phyloP scores from a whole-genome alignment of 768 basidiomycete species.

The Leucocoprinus birnbaumii region DNA sequence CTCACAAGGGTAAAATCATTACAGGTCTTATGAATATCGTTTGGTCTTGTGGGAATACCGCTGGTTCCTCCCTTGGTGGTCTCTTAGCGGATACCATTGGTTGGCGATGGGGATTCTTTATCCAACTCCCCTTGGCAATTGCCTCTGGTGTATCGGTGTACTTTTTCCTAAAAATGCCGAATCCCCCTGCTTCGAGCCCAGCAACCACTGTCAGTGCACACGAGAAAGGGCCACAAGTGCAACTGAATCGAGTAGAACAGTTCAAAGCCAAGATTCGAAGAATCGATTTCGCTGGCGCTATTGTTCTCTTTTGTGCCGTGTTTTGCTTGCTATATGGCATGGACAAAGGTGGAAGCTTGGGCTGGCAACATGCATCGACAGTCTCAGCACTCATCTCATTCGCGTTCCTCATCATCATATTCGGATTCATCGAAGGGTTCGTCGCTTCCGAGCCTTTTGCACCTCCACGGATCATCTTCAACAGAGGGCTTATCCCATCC shows the following conservation, averaged over 20 bases:
- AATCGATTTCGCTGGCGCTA: slow-evolving; percentile 60
- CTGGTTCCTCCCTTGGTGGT: slow-evolving; percentile 64
- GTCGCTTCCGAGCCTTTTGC: slow-evolving; percentile 57
- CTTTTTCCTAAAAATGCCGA: slow-evolving; percentile 51
- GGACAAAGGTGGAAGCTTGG: slow-evolving; percentile 49
- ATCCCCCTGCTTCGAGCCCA: slow-evolving; percentile 22
- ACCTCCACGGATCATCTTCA: slow-evolving; percentile 49
- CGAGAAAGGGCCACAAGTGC: not conserved
- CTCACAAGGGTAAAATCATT: not conserved
- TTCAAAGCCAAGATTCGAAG: slow-evolving; percentile 51
- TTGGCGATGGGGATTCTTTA: slow-evolving; percentile 67
- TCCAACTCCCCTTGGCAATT: slow-evolving; percentile 56
- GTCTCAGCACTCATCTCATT: slow-evolving; percentile 32
- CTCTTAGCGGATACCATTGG: slow-evolving; percentile 60
- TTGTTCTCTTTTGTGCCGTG: slow-evolving; percentile 48
- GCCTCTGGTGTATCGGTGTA: slow-evolving; percentile 51
- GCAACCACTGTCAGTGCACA: slow-evolving; percentile 15
- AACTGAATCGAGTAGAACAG: not conserved
- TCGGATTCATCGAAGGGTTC: slow-evolving; percentile 43
- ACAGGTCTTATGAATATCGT: slow-evolving; percentile 57
- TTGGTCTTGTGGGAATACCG: slow-evolving; percentile 52
- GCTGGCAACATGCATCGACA: slow-evolving; percentile 41
- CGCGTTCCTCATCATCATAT: slow-evolving; percentile 29
- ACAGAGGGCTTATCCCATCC: slow-evolving; percentile 45
- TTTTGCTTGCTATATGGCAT: slow-evolving; percentile 56